These are phyloP conservation scores for Sanguinoderma infundibulare DNA, from an alignment of 1,284 basidiomycete species.

Conservation along the genomic window DNA sequence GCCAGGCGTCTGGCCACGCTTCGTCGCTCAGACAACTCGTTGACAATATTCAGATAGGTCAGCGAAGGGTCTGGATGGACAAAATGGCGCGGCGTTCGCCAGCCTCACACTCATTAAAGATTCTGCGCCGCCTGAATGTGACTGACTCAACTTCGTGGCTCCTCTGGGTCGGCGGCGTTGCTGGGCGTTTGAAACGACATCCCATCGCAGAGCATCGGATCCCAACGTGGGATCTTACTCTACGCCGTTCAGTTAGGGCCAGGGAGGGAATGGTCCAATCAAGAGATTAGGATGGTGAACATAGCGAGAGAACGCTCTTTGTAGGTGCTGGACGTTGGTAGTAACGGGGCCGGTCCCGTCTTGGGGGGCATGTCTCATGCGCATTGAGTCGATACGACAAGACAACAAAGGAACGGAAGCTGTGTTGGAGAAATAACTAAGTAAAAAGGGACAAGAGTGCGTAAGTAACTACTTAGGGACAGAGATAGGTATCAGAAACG, in stretches of 20 bases:
- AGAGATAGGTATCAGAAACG: constrained; percentile 18
- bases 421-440: constrained; percentile 10
- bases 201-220: too few relatives aligned
- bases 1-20: too few relatives aligned
- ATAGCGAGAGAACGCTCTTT: background rate
- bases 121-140: background rate
- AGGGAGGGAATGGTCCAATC: constrained; percentile 1
- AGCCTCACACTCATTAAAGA: background rate
- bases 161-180: background rate
- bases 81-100: background rate
- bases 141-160: background rate
- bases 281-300: background rate
- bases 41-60: background rate
- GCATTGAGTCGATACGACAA: background rate
- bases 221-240: too few relatives aligned
- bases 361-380: background rate
- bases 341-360: background rate
- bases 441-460: constrained; percentile 19
- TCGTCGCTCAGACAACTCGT: too few relatives aligned
- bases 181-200: background rate
- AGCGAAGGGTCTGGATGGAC: background rate
- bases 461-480: background rate
- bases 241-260: background rate
- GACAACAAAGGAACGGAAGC: constrained; percentile 20
- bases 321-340: background rate